Percentiles rank a stretch among this genome's conserved stretches.
These are phyloP conservation scores for Tripidium arundinaceum DNA, from an alignment of 202 grass and related monocot genomes.

Conservation along the genomic window DNA sequence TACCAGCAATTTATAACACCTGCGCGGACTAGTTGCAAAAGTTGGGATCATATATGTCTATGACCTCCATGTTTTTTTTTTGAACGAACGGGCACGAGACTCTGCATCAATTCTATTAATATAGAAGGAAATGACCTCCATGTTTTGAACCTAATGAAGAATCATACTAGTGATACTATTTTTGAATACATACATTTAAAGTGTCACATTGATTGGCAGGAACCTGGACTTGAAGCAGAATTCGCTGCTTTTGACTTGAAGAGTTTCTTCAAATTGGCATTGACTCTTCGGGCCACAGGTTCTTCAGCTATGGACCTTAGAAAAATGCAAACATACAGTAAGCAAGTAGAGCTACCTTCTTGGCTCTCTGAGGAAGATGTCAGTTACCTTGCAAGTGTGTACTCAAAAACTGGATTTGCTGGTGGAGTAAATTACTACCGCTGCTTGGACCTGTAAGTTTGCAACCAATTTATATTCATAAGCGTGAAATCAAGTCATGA, in stretches of 20 bases:
- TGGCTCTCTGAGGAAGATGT: constrained; percentile 71
- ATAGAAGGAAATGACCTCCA: too few species aligned
- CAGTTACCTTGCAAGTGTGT: constrained; percentile 47
- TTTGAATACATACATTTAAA: neutral
- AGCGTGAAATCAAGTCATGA: neutral
- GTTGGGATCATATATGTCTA: neutral
- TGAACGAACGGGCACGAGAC: too few species aligned
- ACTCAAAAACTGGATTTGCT: constrained; percentile 58
- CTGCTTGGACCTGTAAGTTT: constrained; percentile 38
- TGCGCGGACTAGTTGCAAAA: neutral
- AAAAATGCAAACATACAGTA: constrained; percentile 21
- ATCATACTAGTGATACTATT: neutral
- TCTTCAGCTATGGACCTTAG: constrained; percentile 29
- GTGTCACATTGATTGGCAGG: constrained; percentile 25
- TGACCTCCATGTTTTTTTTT: too few species aligned
- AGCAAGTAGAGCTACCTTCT: constrained; percentile 32
- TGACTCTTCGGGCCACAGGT: constrained; percentile 17
- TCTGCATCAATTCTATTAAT: too few species aligned
- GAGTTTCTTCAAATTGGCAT: constrained; percentile 40
- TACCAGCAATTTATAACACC: neutral
- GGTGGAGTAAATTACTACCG: constrained; percentile 79
- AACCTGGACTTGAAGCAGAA: constrained; percentile 50
- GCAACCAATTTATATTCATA: neutral
- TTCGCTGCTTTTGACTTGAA: constrained; percentile 40
- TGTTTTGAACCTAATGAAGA: neutral